Conservation (phyloP, 352 stramenopile genomes). For the Phytopythium helicoides region DNA sequence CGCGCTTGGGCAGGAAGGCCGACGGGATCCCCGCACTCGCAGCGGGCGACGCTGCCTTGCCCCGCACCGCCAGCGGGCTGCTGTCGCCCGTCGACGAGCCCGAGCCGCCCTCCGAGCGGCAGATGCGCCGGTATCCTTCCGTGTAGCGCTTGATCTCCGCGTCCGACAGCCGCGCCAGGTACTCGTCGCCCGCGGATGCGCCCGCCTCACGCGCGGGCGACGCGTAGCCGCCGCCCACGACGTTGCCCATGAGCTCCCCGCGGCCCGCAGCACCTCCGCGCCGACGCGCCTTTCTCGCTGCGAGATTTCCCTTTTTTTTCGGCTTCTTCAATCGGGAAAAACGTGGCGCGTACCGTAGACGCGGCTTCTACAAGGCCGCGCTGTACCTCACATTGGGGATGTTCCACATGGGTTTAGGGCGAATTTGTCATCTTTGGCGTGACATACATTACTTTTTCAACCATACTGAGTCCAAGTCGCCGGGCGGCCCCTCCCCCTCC, state of each 20-base stretch:
- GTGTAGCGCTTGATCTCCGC: slow-evolving; percentile 64
- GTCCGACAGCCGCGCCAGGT: slow-evolving; percentile 55
- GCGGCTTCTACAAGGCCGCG: too few relatives aligned
- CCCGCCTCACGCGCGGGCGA: slow-evolving; percentile 10
- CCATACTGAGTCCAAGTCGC: too few relatives aligned
- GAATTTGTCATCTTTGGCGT: too few relatives aligned
- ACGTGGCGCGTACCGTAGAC: too few relatives aligned
- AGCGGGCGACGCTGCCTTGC: neutral
- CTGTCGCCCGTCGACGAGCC: slow-evolving; percentile 10
- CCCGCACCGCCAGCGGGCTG: slow-evolving; percentile 7
- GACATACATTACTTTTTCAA: too few relatives aligned
- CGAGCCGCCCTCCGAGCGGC: slow-evolving; percentile 34
- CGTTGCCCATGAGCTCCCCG: slow-evolving; percentile 56
- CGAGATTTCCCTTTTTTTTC: slow-evolving; percentile 11
- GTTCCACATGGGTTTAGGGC: too few relatives aligned
- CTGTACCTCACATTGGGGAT: too few relatives aligned
- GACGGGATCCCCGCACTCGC: neutral
- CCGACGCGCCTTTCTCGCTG: neutral
- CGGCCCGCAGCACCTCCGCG: neutral
- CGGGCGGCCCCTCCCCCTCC: too few relatives aligned
- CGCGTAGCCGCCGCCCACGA: slow-evolving; percentile 54
- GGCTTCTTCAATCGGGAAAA: too few relatives aligned
- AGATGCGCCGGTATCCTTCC: slow-evolving; percentile 73
- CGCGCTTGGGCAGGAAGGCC: slow-evolving; percentile 1
- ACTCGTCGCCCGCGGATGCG: slow-evolving; percentile 24